Evolutionary conservation across 495 filamentous ascomycete species (phyloP).

Genomic region (Penicillium coprophilum): DNA sequence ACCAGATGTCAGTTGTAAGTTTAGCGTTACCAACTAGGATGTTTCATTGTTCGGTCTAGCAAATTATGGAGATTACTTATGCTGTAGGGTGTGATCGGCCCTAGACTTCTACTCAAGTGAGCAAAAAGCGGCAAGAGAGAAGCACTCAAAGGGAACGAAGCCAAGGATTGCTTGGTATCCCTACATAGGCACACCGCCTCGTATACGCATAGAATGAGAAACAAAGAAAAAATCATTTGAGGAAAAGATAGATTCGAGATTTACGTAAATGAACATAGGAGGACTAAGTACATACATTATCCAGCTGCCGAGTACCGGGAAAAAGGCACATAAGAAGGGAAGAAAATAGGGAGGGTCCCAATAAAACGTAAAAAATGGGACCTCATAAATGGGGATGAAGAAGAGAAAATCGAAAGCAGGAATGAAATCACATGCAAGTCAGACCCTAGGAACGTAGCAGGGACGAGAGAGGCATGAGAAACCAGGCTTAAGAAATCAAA

Average conservation of each 20-base stretch:
- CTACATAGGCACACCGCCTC: not conserved
- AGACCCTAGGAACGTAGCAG: constrained; percentile 48
- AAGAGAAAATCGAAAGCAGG: constrained; percentile 13
- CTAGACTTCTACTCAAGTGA: not conserved
- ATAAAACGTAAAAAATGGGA: constrained; percentile 13
- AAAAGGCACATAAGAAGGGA: constrained; percentile 36
- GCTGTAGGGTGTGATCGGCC: too few relatives aligned
- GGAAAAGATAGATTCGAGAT: constrained; percentile 15
- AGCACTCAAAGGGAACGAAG: too few relatives aligned
- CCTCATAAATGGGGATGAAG: constrained; percentile 16
- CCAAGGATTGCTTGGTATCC: too few relatives aligned
- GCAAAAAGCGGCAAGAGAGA: too few relatives aligned
- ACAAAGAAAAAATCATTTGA: not conserved
- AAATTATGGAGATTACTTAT: too few relatives aligned
- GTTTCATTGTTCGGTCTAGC: too few relatives aligned
- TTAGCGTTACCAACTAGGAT: too few relatives aligned
- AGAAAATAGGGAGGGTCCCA: constrained; percentile 23
- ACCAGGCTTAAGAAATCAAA: constrained; percentile 32
- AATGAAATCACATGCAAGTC: constrained; percentile 29
- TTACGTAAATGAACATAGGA: constrained; percentile 27
- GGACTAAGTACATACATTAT: constrained; percentile 51
- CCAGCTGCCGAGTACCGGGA: constrained; percentile 37
- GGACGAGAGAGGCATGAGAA: constrained; percentile 34
- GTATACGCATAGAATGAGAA: constrained; percentile 2
- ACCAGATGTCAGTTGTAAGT: too few relatives aligned